Conservation (phyloP, 306 rosid species). For the Benincasa hispida region DNA sequence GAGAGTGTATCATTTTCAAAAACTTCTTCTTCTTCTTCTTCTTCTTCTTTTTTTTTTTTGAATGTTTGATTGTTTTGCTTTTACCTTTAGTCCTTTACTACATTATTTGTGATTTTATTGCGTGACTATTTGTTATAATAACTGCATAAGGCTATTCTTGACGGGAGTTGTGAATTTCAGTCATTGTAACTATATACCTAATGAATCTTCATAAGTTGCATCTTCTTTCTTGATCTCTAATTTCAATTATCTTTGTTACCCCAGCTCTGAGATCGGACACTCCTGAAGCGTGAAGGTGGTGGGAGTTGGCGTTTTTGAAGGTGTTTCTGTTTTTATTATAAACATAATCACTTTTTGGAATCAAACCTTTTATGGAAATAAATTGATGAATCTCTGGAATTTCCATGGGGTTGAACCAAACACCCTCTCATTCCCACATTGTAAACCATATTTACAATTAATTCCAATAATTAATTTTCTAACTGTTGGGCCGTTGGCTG, state of each 20-base stretch:
- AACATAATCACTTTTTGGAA: background rate
- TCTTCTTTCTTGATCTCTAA: background rate
- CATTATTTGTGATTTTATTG: background rate
- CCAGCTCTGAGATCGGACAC: conserved; percentile 50
- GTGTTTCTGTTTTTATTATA: background rate
- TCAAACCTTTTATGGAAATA: too few relatives aligned
- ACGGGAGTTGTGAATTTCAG: background rate
- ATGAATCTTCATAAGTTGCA: background rate
- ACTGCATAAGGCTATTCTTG: background rate
- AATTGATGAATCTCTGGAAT: too few relatives aligned
- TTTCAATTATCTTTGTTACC: background rate
- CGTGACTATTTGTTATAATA: background rate
- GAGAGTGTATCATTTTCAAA: background rate
- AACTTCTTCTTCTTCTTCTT: too few relatives aligned
- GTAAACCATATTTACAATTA: too few relatives aligned
- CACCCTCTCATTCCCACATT: too few relatives aligned
- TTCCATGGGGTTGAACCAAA: too few relatives aligned
- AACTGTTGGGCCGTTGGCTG: too few relatives aligned
- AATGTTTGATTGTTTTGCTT: background rate
- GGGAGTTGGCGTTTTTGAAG: background rate
- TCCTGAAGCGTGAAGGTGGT: conserved; percentile 22
- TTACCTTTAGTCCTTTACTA: background rate
- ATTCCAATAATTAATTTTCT: too few relatives aligned
- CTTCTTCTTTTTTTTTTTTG: too few relatives aligned
- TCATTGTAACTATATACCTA: background rate